Evolutionary conservation across 2,329 filamentous ascomycete species (phyloP).

Genomic region (Arthrinium phaeospermum): DNA sequence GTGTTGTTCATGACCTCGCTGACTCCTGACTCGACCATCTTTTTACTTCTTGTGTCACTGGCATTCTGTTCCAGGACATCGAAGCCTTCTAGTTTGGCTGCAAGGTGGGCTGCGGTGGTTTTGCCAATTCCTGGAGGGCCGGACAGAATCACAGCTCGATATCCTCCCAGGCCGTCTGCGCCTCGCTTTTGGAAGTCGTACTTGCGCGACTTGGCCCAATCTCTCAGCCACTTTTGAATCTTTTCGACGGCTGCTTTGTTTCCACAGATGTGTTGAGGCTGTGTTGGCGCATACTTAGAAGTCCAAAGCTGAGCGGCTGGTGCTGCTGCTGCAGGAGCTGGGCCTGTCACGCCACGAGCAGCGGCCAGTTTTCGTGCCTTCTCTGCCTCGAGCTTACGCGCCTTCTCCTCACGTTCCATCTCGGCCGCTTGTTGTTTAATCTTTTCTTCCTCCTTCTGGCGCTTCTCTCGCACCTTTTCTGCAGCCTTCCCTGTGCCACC

Average conservation of each 20-base stretch:
- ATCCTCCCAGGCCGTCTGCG: constrained; percentile 80
- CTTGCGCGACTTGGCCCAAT: constrained; percentile 80
- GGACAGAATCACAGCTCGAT: constrained; percentile 91
- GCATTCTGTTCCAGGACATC: constrained; percentile 96
- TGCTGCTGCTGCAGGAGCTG: constrained; percentile 45
- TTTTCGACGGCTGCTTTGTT: constrained; percentile 92
- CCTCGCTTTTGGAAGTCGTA: constrained; percentile 83
- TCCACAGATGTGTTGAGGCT: constrained; percentile 87
- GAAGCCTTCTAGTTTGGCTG: constrained; percentile 90
- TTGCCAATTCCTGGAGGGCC: constrained; percentile 97
- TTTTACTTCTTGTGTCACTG: constrained; percentile 95
- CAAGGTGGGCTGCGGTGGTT: constrained; percentile 93
- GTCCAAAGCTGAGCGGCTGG: constrained; percentile 81
- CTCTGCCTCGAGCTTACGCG: constrained; percentile 55
- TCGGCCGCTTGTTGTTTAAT: constrained; percentile 80
- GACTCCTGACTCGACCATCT: constrained; percentile 87
- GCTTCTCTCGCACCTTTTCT: constrained; percentile 83
- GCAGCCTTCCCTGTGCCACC: constrained; percentile 90
- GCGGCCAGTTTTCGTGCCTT: constrained; percentile 60
- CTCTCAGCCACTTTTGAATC: constrained; percentile 84
- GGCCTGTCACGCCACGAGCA: constrained; percentile 44
- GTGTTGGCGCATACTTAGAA: constrained; percentile 89
- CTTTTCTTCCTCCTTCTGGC: constrained; percentile 82
- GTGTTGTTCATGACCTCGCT: constrained; percentile 92
- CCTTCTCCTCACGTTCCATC: constrained; percentile 82